A percentile compares a stretch with the other conserved stretches of the same genome.
These are phyloP conservation scores for Lumnitzera racemosa DNA, from an alignment of 345 rosid species.

Conservation along the genomic window DNA sequence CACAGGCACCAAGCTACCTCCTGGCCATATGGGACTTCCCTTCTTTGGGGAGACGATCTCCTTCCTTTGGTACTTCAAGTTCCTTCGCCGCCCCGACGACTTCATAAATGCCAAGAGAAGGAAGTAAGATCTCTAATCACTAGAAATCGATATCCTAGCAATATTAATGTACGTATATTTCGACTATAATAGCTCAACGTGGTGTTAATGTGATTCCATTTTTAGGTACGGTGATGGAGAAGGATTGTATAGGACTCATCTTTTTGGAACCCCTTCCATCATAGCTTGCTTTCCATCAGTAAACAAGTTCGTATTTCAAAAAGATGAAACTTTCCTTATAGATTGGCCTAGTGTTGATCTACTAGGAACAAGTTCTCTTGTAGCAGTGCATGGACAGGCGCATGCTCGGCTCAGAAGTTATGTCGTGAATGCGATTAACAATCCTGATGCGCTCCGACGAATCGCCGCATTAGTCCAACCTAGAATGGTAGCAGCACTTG, in stretches of 20 bases:
- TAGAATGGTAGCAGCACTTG: constrained; percentile 17
- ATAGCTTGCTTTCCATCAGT: constrained; percentile 28
- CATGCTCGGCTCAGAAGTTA: constrained; percentile 25
- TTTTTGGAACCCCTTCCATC: constrained; percentile 29
- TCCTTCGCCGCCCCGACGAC: constrained; percentile 21
- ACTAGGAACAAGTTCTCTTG: constrained; percentile 15
- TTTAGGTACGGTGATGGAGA: constrained; percentile 35
- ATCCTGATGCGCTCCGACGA: constrained; percentile 21
- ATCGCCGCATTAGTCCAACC: constrained; percentile 26
- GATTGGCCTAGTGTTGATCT: constrained; percentile 26
- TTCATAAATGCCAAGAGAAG: constrained; percentile 30
- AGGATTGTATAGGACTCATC: constrained; percentile 26
- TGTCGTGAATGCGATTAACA: constrained; percentile 18
- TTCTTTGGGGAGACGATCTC: constrained; percentile 26
- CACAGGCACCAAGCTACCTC: constrained; percentile 18
- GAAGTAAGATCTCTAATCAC: constrained; percentile 15
- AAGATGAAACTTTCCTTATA: constrained; percentile 13
- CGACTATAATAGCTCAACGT: too few relatives aligned
- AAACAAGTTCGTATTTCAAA: constrained; percentile 18
- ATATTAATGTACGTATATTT: too few relatives aligned
- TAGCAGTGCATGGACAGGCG: constrained; percentile 18
- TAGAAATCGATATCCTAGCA: too few relatives aligned
- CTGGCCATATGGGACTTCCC: constrained; percentile 31
- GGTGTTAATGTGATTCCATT: background rate
- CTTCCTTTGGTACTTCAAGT: constrained; percentile 32